These are phyloP conservation scores for Blastocystis sp. DNA, from an alignment of 352 stramenopile species.

Conservation along the genomic window DNA sequence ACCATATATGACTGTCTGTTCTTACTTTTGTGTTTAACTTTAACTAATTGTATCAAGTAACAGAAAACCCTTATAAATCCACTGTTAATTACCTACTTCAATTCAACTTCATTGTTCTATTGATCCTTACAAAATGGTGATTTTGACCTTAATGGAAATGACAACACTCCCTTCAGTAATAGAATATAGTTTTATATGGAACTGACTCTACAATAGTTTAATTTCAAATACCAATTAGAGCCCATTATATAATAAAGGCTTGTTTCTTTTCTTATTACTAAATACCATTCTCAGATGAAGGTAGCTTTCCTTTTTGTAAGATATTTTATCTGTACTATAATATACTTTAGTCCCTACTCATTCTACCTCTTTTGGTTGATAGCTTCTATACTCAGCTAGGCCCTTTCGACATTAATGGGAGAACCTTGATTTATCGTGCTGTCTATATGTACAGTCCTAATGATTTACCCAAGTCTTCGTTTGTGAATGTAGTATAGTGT, in stretches of 20 bases:
- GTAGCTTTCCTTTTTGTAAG: not conserved
- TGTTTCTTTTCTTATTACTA: not conserved
- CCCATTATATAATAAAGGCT: not conserved
- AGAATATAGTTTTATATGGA: no score
- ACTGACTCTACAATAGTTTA: no score
- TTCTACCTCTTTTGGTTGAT: constrained; percentile 6
- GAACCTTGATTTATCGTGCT: constrained; percentile 47
- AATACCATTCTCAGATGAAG: not conserved
- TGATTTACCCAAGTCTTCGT: not conserved
- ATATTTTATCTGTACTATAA: not conserved
- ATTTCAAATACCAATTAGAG: not conserved
- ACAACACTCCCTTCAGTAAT: no score
- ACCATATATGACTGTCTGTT: no score
- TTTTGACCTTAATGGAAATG: no score
- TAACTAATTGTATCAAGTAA: no score
- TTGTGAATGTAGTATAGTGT: not conserved
- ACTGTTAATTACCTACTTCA: no score
- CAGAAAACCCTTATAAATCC: no score
- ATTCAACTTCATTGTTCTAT: no score
- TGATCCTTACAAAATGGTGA: no score
- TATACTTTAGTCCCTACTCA: not conserved
- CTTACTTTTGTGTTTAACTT: no score
- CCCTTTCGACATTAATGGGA: not conserved
- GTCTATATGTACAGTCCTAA: constrained; percentile 44
- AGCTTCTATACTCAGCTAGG: constrained; percentile 1